Conservation (phyloP, 2,329 filamentous ascomycete genomes). For the Mycosphaerella sp. region DNA sequence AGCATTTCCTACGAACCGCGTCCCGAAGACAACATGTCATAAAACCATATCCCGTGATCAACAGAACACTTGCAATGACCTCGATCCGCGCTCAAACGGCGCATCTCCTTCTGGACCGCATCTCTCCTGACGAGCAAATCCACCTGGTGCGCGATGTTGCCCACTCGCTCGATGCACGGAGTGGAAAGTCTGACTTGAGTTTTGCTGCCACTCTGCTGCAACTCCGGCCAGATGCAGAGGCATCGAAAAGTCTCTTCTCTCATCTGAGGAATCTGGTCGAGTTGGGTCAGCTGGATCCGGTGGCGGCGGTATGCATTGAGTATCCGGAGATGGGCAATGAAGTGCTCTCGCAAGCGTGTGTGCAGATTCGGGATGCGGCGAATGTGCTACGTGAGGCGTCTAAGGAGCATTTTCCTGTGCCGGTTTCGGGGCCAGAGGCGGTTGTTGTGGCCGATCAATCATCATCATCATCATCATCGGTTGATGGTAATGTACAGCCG, state of each 20-base stretch:
- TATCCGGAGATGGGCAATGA: slow-evolving; percentile 13
- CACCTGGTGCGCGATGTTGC: slow-evolving; percentile 20
- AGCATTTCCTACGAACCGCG: not conserved
- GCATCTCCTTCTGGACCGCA: slow-evolving; percentile 20
- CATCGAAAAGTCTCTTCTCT: slow-evolving; percentile 8
- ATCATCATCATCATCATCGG: not conserved
- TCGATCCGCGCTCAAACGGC: slow-evolving; percentile 17
- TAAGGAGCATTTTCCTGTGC: slow-evolving; percentile 7
- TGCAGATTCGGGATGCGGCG: not conserved
- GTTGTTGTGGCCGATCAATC: not conserved
- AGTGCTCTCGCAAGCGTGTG: slow-evolving; percentile 8
- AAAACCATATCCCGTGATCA: not conserved
- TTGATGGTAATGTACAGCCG: not conserved
- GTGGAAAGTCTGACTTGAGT: slow-evolving; percentile 18
- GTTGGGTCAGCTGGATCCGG: slow-evolving; percentile 13
- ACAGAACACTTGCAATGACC: slow-evolving; percentile 15
- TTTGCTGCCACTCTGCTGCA: slow-evolving; percentile 18
- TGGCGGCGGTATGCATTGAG: slow-evolving; percentile 17
- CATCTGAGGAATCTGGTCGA: slow-evolving; percentile 15
- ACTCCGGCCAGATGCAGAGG: slow-evolving; percentile 12
- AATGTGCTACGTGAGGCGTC: not conserved
- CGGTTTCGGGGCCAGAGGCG: not conserved
- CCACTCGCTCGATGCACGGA: slow-evolving; percentile 11
- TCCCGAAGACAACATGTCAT: not conserved
- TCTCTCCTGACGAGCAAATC: slow-evolving; percentile 17